Evolutionary conservation across 805 yeast genomes (phyloP), one percentile per base, ranked within the genome.

Genomic region (Torulaspora indica): DNA sequence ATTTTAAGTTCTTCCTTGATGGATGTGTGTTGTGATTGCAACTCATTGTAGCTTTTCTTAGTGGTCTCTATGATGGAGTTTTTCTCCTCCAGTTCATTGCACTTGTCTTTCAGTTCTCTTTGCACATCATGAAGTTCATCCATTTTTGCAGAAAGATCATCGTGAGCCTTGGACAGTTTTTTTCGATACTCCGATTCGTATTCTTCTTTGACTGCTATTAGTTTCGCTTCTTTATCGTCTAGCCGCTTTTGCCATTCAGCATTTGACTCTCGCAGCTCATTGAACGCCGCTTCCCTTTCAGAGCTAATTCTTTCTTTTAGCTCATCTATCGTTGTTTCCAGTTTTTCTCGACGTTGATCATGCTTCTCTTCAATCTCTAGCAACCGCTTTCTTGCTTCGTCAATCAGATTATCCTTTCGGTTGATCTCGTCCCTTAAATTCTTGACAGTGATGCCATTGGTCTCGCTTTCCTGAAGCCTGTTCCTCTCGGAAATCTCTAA

Each of bases 161-260:
- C 34, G n/a, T 42, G 43, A 9, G 42, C 14, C 12, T 29, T 33
- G 1, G 35, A 24, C 8, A 39, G 20, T 27, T 45, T 35, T 2
- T 13, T 27, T 24, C 38, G 35, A 28, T 38, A 41, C 13, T 34
- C 42, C 13, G 40, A 24, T 35, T 38, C 42, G 17, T 40, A 25
- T 9, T 31, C 17, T 14, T 45, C 40, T 20, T 33, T 38, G 20
- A 33, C 36, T 17, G 28, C 35, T 22, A 23, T 5, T 6, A 41
- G 25, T 33, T 38, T 38, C 17, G 33, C 40, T 9, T 43, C 38
- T 36, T 38, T 38, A 29, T 42, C 42, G 20, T 43, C 48, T 23
- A 43, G 14, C 18, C 31, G 36, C 8, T 25, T 29, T 13, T 43
- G 47, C 45, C 48, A 41, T 7, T 30, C 35, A 2, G 20, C 22